Evolutionary conservation across 2,329 filamentous ascomycete genomes (phyloP).

Genomic region (Cladosporium sp.): DNA sequence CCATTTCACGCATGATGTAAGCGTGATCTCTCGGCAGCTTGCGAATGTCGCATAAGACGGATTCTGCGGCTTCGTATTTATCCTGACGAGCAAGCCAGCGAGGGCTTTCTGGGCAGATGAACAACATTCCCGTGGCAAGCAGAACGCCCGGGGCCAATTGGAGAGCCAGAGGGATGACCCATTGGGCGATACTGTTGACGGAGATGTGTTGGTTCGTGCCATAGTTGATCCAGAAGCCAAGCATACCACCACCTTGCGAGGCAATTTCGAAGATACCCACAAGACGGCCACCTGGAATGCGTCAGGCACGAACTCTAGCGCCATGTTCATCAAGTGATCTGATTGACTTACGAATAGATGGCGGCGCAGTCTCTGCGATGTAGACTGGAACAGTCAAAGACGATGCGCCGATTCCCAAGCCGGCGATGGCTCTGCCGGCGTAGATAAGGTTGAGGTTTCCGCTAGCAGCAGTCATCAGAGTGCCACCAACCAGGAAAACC

Average conservation of each 20-base stretch:
- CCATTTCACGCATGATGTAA: slow-evolving; percentile 47
- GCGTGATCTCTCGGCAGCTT: slow-evolving; percentile 39
- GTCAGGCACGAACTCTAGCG: too few relatives aligned
- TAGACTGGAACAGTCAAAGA: slow-evolving; percentile 94
- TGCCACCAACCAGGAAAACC: slow-evolving; percentile 41
- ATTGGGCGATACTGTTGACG: slow-evolving; percentile 50
- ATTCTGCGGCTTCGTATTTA: slow-evolving; percentile 36
- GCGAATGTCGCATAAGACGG: slow-evolving; percentile 42
- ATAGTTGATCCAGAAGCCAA: slow-evolving; percentile 43
- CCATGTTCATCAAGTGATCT: not conserved
- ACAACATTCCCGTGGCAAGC: slow-evolving; percentile 35
- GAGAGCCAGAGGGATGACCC: slow-evolving; percentile 57
- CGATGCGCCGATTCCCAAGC: slow-evolving; percentile 79
- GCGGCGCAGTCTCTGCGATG: slow-evolving; percentile 85
- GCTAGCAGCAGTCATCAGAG: slow-evolving; percentile 36
- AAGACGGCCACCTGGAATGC: slow-evolving; percentile 46
- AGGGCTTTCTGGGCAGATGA: slow-evolving; percentile 31
- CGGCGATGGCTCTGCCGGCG: slow-evolving; percentile 54
- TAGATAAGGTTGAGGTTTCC: slow-evolving; percentile 36
- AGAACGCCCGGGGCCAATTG: slow-evolving; percentile 40
- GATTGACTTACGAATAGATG: slow-evolving; percentile 48
- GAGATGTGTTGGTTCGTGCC: slow-evolving; percentile 38
- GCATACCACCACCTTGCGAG: slow-evolving; percentile 57
- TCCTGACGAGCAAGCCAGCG: slow-evolving; percentile 19
- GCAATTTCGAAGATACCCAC: slow-evolving; percentile 65